Percentiles rank a stretch among this genome's conserved stretches.
Conservation (phyloP, 805 yeast genomes). For the Wickerhamomyces sydowiorum region DNA sequence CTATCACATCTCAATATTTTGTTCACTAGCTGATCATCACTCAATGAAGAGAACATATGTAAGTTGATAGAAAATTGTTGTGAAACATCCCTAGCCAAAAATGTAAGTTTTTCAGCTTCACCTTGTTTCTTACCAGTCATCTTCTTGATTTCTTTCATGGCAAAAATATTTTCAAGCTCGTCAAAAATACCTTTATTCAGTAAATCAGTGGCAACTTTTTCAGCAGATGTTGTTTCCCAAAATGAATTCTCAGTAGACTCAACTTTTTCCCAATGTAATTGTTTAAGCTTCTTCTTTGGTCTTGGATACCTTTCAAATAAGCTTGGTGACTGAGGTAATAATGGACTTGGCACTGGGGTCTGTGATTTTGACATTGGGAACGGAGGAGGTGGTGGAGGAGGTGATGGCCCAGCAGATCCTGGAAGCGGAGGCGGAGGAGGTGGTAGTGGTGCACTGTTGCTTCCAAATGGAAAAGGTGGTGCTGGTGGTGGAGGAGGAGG, state of each 20-base stretch:
- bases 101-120: slow-evolving; percentile 42
- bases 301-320: slow-evolving; percentile 30
- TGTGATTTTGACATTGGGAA: slow-evolving; percentile 13
- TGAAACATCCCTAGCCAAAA: slow-evolving; percentile 64
- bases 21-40: slow-evolving; percentile 48
- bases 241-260: slow-evolving; percentile 54
- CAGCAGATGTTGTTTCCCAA: slow-evolving; percentile 48
- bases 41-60: slow-evolving; percentile 49
- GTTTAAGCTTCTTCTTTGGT: slow-evolving; percentile 60
- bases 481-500: slow-evolving; percentile 29
- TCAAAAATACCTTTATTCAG: slow-evolving; percentile 56
- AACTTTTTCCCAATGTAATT: slow-evolving; percentile 78
- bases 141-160: slow-evolving; percentile 36
- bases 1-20: slow-evolving; percentile 58
- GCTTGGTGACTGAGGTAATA: slow-evolving; percentile 25
- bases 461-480: slow-evolving; percentile 20
- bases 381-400: slow-evolving; percentile 26
- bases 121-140: slow-evolving; percentile 32
- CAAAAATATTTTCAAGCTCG: slow-evolving; percentile 56
- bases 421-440: slow-evolving; percentile 22
- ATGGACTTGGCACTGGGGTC: slow-evolving; percentile 13
- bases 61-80: slow-evolving; percentile 79
- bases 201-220: slow-evolving; percentile 43
- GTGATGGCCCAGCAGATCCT: slow-evolving; percentile 8
- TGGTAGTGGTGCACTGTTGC: slow-evolving; percentile 11